phyloP scores from a whole-genome alignment of 177 flowering plant species.

The Vitis hybrid region DNA sequence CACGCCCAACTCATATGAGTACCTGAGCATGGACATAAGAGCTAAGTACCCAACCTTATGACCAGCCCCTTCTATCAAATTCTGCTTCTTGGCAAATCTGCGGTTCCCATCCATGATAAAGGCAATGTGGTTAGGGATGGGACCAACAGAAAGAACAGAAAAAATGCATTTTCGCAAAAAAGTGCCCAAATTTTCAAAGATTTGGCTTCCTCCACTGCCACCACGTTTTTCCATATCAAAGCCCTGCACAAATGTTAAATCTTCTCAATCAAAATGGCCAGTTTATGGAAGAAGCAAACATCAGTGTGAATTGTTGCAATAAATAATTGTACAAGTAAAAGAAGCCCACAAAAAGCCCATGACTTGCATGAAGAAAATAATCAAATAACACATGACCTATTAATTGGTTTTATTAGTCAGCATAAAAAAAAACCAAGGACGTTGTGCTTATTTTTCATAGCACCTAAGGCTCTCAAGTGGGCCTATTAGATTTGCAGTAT shows the following conservation, averaged over 20 bases:
- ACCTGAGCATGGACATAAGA: constrained; percentile 20
- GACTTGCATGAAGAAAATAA: neutral
- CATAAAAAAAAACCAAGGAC: neutral
- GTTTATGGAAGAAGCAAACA: neutral
- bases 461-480: constrained; percentile 21
- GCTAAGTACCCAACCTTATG: constrained; percentile 22
- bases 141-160: constrained; percentile 10
- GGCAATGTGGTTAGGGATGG: constrained; percentile 16
- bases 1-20: constrained; percentile 30
- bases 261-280: neutral
- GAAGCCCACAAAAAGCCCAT: neutral
- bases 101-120: constrained; percentile 22
- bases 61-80: constrained; percentile 15
- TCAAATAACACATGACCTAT: neutral
- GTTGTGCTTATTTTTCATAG: constrained; percentile 18
- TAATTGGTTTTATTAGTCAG: neutral
- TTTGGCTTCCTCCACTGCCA: neutral
- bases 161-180: constrained; percentile 3
- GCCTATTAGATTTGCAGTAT: constrained; percentile 9
- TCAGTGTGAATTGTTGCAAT: neutral
- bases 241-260: neutral
- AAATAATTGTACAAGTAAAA: neutral
- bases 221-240: neutral
- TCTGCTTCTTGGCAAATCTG: constrained; percentile 13
- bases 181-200: neutral